Conservation (phyloP, 2,329 filamentous ascomycete genomes). For the Diaporthe sp. region DNA sequence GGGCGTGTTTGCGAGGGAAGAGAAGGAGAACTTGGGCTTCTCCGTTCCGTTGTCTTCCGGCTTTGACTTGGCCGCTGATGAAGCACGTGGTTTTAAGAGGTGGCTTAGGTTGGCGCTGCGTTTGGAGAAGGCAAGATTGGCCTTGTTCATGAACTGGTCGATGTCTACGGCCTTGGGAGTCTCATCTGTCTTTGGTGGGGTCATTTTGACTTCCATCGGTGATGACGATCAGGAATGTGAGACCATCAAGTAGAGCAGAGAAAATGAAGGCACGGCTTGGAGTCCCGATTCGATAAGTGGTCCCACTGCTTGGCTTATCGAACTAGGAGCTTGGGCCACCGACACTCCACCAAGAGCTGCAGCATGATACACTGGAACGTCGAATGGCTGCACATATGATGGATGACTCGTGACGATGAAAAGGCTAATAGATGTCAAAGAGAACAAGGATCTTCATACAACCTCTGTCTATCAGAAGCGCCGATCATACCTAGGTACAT, state of each 20-base stretch:
- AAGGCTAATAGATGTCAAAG: background rate
- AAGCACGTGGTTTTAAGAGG: constrained; percentile 37
- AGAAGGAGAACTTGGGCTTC: constrained; percentile 40
- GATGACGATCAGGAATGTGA: background rate
- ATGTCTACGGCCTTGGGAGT: constrained; percentile 56
- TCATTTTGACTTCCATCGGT: constrained; percentile 2
- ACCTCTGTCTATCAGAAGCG: background rate
- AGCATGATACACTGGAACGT: background rate
- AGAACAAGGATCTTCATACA: background rate
- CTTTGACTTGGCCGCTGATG: constrained; percentile 31
- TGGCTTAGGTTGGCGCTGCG: constrained; percentile 48
- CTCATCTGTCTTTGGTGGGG: constrained; percentile 29
- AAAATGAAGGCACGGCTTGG: background rate
- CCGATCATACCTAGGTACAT: no score
- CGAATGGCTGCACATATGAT: background rate
- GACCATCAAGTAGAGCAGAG: background rate
- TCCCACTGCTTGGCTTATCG: constrained; percentile 6
- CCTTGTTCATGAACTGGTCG: constrained; percentile 57
- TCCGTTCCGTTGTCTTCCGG: constrained; percentile 23
- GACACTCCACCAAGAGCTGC: background rate
- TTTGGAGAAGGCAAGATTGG: constrained; percentile 56
- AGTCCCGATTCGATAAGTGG: background rate
- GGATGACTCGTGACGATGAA: background rate
- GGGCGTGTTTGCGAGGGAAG: constrained; percentile 39
- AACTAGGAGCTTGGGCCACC: constrained; percentile 5